phyloP scores from a whole-genome alignment of 2,329 filamentous ascomycete genomes.

The Simplicillium sp. region DNA sequence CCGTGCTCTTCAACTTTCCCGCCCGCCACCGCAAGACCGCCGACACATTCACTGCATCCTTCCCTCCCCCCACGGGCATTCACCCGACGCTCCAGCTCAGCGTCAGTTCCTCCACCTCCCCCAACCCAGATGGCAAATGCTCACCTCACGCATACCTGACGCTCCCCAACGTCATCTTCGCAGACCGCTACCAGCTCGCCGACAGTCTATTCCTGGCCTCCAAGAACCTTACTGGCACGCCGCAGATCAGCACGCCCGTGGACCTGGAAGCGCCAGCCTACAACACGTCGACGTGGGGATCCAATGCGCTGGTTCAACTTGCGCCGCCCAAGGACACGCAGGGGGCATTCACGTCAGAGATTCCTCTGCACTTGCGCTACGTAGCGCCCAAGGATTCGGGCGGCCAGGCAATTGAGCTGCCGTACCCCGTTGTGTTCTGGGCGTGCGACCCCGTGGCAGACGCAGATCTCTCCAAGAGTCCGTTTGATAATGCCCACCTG shows the following conservation, averaged over 20 bases:
- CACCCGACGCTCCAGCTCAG: constrained; percentile 71
- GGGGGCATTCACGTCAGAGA: constrained; percentile 52
- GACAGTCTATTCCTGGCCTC: constrained; percentile 70
- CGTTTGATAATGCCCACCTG: constrained; percentile 77
- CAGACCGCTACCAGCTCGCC: constrained; percentile 76
- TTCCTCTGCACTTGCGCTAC: constrained; percentile 84
- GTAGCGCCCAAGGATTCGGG: constrained; percentile 52
- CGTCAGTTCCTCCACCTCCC: constrained; percentile 43
- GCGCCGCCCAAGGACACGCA: constrained; percentile 36
- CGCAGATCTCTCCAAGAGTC: constrained; percentile 62
- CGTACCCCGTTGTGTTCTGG: constrained; percentile 85
- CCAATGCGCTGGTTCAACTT: constrained; percentile 66
- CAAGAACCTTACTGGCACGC: constrained; percentile 64
- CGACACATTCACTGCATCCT: constrained; percentile 50
- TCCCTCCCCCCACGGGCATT: constrained; percentile 66
- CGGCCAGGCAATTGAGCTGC: constrained; percentile 47
- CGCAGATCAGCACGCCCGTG: constrained; percentile 62
- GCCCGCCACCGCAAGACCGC: constrained; percentile 60
- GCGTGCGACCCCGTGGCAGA: constrained; percentile 63
- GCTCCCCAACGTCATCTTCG: constrained; percentile 71
- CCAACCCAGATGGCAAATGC: constrained; percentile 50
- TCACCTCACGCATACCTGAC: constrained; percentile 72
- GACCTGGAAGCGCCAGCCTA: constrained; percentile 90
- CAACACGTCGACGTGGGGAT: constrained; percentile 68
- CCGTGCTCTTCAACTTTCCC: constrained; percentile 75